Conservation (phyloP, 129 eudicot species). For the Solidago caesia region DNA sequence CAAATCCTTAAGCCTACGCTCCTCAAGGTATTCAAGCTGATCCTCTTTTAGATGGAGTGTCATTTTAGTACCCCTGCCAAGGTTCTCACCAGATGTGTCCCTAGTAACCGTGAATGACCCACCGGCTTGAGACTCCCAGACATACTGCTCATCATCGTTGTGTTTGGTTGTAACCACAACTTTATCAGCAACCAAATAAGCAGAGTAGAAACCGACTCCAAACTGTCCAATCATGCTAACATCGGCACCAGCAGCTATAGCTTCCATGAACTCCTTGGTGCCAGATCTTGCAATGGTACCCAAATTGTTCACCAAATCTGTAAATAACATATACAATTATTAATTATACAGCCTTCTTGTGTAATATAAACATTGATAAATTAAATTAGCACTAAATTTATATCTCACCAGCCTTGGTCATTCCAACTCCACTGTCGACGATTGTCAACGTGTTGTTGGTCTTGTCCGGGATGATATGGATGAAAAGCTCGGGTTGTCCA, state of each 20-base stretch:
- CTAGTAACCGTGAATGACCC: slow-evolving; percentile 42
- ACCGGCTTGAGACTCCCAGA: slow-evolving; percentile 45
- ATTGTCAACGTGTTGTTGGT: slow-evolving; percentile 45
- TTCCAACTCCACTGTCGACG: slow-evolving; percentile 56
- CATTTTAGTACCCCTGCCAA: slow-evolving; percentile 52
- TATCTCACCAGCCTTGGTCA: slow-evolving; percentile 55
- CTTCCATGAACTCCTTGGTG: slow-evolving; percentile 62
- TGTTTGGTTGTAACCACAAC: slow-evolving; percentile 49
- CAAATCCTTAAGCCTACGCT: slow-evolving; percentile 53
- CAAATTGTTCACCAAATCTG: slow-evolving; percentile 62
- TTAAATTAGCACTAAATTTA: not conserved
- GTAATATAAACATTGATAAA: not conserved
- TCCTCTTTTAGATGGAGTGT: slow-evolving; percentile 44
- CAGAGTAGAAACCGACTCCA: slow-evolving; percentile 53
- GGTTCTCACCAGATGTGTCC: slow-evolving; percentile 42
- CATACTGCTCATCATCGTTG: slow-evolving; percentile 48
- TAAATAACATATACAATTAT: not conserved
- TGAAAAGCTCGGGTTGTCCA: slow-evolving; percentile 53
- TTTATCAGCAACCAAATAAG: slow-evolving; percentile 51
- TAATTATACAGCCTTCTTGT: not conserved
- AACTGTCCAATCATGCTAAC: slow-evolving; percentile 59
- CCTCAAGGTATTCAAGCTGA: slow-evolving; percentile 55
- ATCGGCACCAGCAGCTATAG: slow-evolving; percentile 62
- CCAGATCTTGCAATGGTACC: slow-evolving; percentile 67
- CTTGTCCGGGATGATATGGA: slow-evolving; percentile 55